Conservation (phyloP, 495 filamentous ascomycete genomes). For the Hyaloscypha variabilis region DNA sequence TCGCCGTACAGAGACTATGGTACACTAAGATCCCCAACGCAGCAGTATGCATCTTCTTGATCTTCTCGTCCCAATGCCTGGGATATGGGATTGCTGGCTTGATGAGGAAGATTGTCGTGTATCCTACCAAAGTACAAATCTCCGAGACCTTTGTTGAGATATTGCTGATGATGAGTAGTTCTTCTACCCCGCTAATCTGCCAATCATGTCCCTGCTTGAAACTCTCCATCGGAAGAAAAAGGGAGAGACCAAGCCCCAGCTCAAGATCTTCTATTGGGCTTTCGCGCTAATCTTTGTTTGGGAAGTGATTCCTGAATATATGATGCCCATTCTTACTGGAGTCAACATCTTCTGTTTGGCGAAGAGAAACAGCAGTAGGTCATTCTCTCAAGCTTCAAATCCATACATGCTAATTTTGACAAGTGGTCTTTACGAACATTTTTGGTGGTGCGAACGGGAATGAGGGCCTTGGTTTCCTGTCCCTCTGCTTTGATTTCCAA, state of each 20-base stretch:
- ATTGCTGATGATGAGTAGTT: constrained; percentile 33
- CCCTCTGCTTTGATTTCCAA: constrained; percentile 49
- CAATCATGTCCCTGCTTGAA: constrained; percentile 45
- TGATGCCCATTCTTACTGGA: constrained; percentile 55
- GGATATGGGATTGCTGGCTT: constrained; percentile 58
- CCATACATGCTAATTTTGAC: too few relatives aligned
- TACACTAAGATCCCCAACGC: constrained; percentile 40
- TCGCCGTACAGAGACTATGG: constrained; percentile 46
- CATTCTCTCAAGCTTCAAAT: not conserved
- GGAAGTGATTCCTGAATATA: constrained; percentile 58
- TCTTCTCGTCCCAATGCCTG: constrained; percentile 47
- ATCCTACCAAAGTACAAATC: constrained; percentile 46
- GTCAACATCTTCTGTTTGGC: constrained; percentile 60
- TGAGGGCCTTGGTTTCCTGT: constrained; percentile 40
- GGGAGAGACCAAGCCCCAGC: constrained; percentile 38
- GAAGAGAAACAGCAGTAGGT: constrained; percentile 37
- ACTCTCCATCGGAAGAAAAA: constrained; percentile 31
- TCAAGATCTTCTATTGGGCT: constrained; percentile 43
- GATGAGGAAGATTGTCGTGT: constrained; percentile 53
- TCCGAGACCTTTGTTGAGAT: not conserved
- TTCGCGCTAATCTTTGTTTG: constrained; percentile 46
- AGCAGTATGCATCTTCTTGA: constrained; percentile 40
- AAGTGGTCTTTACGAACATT: constrained; percentile 53
- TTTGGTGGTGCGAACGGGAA: constrained; percentile 59
- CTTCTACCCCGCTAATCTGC: constrained; percentile 44